phyloP scores from a whole-genome alignment of 805 yeast genomes.

The Monosporozyma servazzii region DNA sequence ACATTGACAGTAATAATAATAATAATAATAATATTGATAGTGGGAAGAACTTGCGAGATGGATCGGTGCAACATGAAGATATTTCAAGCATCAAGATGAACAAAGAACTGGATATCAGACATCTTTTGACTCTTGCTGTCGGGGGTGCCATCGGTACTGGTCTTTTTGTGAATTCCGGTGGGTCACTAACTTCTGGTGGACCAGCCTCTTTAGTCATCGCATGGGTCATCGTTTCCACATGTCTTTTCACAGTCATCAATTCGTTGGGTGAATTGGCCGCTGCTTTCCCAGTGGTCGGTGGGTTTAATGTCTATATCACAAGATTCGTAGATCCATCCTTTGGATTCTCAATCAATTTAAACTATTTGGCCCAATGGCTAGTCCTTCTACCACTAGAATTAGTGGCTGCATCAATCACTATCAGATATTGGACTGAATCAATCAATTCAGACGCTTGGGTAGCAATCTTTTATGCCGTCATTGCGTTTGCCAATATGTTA shows the following conservation, averaged over 20 bases:
- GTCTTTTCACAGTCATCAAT: slow-evolving; percentile 50
- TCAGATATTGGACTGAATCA: slow-evolving; percentile 41
- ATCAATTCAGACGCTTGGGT: slow-evolving; percentile 56
- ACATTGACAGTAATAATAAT: background rate
- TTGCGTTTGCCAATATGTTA: slow-evolving; percentile 40
- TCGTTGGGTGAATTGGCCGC: slow-evolving; percentile 47
- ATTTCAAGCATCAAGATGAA: slow-evolving; percentile 13
- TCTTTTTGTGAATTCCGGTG: slow-evolving; percentile 56
- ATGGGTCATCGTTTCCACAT: slow-evolving; percentile 45
- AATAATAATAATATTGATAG: background rate
- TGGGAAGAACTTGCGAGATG: background rate
- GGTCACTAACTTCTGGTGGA: slow-evolving; percentile 50
- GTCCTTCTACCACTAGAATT: slow-evolving; percentile 50
- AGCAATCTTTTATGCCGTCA: slow-evolving; percentile 41
- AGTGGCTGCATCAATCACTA: slow-evolving; percentile 51
- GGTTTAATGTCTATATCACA: slow-evolving; percentile 40
- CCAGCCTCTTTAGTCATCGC: slow-evolving; percentile 55
- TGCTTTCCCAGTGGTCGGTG: slow-evolving; percentile 45
- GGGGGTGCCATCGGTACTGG: slow-evolving; percentile 67
- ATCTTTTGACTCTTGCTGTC: slow-evolving; percentile 57
- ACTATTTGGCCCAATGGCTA: slow-evolving; percentile 48
- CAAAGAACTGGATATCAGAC: slow-evolving; percentile 29
- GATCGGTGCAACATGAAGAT: slow-evolving; percentile 6
- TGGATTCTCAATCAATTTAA: slow-evolving; percentile 47
- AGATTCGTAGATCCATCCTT: slow-evolving; percentile 47